A percentile compares a stretch with the other conserved stretches of the same genome.
Evolutionary conservation across 768 basidiomycete genomes (phyloP).

Genomic region (Amanita inopinata): DNA sequence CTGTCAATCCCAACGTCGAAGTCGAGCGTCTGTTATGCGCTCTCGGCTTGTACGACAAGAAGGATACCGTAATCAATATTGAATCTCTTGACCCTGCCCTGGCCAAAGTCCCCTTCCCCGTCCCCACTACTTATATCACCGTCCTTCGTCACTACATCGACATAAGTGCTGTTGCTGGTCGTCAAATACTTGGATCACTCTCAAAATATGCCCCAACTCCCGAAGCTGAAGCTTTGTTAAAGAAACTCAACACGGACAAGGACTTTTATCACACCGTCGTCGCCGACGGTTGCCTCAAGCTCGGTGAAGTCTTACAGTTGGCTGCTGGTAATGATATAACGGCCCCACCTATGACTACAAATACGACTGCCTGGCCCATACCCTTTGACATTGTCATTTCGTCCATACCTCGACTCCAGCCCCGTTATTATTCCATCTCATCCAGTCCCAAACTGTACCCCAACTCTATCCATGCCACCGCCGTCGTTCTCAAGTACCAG

Average conservation of each 20-base stretch:
- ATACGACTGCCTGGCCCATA: slow-evolving; percentile 81
- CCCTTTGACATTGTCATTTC: slow-evolving; percentile 97
- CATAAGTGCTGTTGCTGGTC: slow-evolving; percentile 88
- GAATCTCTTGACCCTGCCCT: slow-evolving; percentile 97
- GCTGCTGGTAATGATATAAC: slow-evolving; percentile 73
- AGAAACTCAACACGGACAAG: slow-evolving; percentile 77
- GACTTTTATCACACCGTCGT: slow-evolving; percentile 76
- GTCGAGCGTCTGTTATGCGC: slow-evolving; percentile 82
- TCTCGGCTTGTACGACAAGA: slow-evolving; percentile 76
- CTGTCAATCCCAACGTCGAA: slow-evolving; percentile 86
- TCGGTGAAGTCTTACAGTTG: slow-evolving; percentile 88
- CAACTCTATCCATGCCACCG: slow-evolving; percentile 88
- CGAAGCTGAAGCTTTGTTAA: slow-evolving; percentile 64
- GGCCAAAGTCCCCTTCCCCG: slow-evolving; percentile 98
- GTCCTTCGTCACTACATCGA: slow-evolving; percentile 97
- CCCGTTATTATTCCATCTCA: slow-evolving; percentile 97
- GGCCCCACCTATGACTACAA: slow-evolving; percentile 48
- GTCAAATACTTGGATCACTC: slow-evolving; percentile 83
- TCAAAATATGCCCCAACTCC: slow-evolving; percentile 83
- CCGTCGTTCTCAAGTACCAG: slow-evolving; percentile 91
- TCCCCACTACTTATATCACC: slow-evolving; percentile 88
- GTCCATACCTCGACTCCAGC: slow-evolving; percentile 86
- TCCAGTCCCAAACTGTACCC: slow-evolving; percentile 91
- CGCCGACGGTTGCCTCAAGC: slow-evolving; percentile 74
- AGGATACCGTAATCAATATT: slow-evolving; percentile 78